Evolutionary conservation across 2,329 filamentous ascomycete species (phyloP).

Genomic region (Shiraia bambusicola): DNA sequence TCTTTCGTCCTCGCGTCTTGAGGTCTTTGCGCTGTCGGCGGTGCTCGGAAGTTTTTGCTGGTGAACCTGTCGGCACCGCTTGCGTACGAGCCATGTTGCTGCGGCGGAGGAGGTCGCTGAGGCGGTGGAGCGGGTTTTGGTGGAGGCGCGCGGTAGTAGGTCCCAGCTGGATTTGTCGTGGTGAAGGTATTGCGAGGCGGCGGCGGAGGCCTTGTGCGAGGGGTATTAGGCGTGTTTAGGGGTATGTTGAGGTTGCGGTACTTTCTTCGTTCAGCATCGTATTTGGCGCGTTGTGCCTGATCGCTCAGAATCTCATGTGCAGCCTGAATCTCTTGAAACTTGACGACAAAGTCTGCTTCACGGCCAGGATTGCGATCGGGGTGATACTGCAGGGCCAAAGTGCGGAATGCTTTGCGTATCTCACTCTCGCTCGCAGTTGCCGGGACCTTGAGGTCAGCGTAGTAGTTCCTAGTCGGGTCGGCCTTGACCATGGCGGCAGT

Average conservation of each 20-base stretch:
- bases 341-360: slow-evolving; percentile 75
- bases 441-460: slow-evolving; percentile 76
- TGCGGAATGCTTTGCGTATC: slow-evolving; percentile 83
- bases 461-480: slow-evolving; percentile 74
- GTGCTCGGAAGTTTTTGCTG: slow-evolving; percentile 44
- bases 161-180: slow-evolving; percentile 37
- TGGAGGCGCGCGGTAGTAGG: slow-evolving; percentile 37
- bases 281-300: slow-evolving; percentile 58
- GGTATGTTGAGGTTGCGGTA: slow-evolving; percentile 32
- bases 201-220: slow-evolving; percentile 46
- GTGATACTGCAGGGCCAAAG: slow-evolving; percentile 82
- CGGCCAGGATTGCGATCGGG: slow-evolving; percentile 85
- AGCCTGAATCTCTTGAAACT: slow-evolving; percentile 83
- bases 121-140: slow-evolving; percentile 28
- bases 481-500: slow-evolving; percentile 62
- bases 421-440: slow-evolving; percentile 69
- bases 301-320: slow-evolving; percentile 77
- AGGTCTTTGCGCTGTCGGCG: slow-evolving; percentile 37
- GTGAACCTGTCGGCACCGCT: slow-evolving; percentile 50
- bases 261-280: slow-evolving; percentile 62
- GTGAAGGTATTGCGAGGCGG: slow-evolving; percentile 49
- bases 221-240: slow-evolving; percentile 44
- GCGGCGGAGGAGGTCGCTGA: slow-evolving; percentile 28
- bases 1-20: slow-evolving; percentile 36
- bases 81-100: slow-evolving; percentile 32